Conservation (phyloP, 164 flowering plant species). For the Houttuynia cordata region DNA sequence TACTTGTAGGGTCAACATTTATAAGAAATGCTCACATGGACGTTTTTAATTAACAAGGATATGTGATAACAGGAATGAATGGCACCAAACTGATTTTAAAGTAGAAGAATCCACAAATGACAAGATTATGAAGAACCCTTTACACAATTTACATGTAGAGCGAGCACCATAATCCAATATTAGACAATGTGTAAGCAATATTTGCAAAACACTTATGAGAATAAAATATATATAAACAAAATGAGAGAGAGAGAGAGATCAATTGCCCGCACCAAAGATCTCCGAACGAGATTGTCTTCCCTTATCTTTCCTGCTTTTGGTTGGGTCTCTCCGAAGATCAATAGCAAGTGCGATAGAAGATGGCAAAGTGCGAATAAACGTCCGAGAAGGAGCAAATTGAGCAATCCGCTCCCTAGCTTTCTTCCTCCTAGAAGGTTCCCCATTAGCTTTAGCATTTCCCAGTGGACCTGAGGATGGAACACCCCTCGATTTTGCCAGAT, state of each 20-base stretch:
- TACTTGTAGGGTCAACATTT: too few relatives aligned
- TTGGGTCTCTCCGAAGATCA: constrained; percentile 20
- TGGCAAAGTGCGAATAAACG: constrained; percentile 33
- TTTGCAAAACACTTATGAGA: neutral
- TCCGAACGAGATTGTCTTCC: constrained; percentile 37
- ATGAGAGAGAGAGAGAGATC: neutral
- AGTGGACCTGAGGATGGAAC: constrained; percentile 20
- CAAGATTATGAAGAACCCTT: too few relatives aligned
- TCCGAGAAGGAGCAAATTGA: constrained; percentile 33
- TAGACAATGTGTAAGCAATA: neutral
- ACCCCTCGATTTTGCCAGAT: constrained; percentile 23
- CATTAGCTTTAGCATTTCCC: constrained; percentile 19
- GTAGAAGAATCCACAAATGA: too few relatives aligned
- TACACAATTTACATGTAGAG: too few relatives aligned
- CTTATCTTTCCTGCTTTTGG: constrained; percentile 13
- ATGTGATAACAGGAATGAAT: too few relatives aligned
- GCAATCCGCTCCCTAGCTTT: constrained; percentile 29
- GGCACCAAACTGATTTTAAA: too few relatives aligned
- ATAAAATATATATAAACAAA: constrained; percentile 3
- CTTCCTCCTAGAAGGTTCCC: constrained; percentile 32
- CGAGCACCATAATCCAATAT: too few relatives aligned
- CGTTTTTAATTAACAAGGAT: too few relatives aligned
- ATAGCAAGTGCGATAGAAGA: constrained; percentile 34
- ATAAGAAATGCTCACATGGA: too few relatives aligned
- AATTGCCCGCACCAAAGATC: constrained; percentile 28